These are phyloP conservation scores for Coemansia sp. DNA, from an alignment of 192 early-diverging fungal species.

Conservation along the genomic window DNA sequence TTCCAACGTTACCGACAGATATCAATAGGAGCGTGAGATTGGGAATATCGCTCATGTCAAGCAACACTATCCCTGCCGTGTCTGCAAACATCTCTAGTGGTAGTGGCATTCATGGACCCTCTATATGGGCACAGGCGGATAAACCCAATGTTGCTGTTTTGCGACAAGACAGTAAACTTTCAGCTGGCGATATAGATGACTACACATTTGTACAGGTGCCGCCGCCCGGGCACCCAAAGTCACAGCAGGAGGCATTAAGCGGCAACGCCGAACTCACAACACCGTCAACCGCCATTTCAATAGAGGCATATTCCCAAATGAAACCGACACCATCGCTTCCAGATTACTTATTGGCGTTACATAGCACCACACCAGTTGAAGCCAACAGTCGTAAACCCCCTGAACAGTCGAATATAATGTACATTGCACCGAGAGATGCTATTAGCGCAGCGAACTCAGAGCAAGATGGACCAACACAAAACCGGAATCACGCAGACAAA, in stretches of 20 bases:
- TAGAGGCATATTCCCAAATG: slow-evolving; percentile 23
- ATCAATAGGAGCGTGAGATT: background rate
- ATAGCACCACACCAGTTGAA: background rate
- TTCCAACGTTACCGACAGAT: background rate
- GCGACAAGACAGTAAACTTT: background rate
- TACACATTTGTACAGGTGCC: background rate
- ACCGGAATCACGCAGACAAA: background rate
- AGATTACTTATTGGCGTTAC: slow-evolving; percentile 24
- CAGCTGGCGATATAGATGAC: background rate
- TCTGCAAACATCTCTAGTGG: background rate
- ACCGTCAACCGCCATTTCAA: background rate
- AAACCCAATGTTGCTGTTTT: background rate
- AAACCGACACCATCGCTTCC: slow-evolving; percentile 44
- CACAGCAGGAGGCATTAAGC: background rate
- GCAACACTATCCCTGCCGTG: background rate
- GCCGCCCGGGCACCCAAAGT: background rate
- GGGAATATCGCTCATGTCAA: slow-evolving; percentile 6
- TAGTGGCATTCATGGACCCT: background rate
- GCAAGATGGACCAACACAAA: background rate
- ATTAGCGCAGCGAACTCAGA: too few relatives aligned
- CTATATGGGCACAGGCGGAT: background rate
- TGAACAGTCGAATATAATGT: too few relatives aligned
- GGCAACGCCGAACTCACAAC: background rate
- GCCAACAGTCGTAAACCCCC: background rate
- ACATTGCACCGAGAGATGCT: too few relatives aligned